A percentile compares a stretch with the other conserved stretches of the same genome.
phyloP scores from a whole-genome alignment of 176 grass and related monocot species.

The Oryza meridionalis region DNA sequence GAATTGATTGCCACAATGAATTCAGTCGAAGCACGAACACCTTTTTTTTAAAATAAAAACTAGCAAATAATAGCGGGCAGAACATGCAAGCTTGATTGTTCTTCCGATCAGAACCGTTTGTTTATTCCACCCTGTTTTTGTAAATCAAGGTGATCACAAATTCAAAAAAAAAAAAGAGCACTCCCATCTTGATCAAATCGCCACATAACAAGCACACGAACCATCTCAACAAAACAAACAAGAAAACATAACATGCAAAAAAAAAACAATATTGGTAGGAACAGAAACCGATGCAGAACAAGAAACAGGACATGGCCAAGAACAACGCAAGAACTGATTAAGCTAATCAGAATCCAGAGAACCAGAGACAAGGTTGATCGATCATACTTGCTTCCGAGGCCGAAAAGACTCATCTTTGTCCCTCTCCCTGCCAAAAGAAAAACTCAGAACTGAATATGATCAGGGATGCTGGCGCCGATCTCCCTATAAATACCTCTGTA shows the following conservation, averaged over 20 bases:
- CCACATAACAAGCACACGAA: not conserved
- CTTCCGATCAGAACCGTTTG: not conserved
- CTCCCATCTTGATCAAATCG: not conserved
- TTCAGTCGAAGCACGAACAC: not conserved
- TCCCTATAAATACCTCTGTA: not conserved
- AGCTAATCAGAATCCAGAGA: not conserved
- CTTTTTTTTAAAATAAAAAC: not conserved
- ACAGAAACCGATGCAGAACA: not conserved
- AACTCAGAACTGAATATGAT: not conserved
- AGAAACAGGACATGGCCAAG: not conserved
- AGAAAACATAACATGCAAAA: not conserved
- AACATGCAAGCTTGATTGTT: not conserved
- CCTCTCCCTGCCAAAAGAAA: not conserved
- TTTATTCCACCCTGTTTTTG: not conserved
- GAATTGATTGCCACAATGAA: not conserved
- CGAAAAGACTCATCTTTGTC: constrained; percentile 75
- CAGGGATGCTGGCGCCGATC: constrained; percentile 17
- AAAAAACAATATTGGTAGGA: not conserved
- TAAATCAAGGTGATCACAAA: not conserved
- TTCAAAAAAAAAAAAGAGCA: no score
- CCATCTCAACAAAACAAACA: not conserved
- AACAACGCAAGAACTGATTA: not conserved
- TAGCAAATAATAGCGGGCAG: not conserved
- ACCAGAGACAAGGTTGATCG: not conserved
- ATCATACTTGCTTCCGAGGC: constrained; percentile 80